Conservation (phyloP, 2,329 filamentous ascomycete species). For the Fusarium sp. region DNA sequence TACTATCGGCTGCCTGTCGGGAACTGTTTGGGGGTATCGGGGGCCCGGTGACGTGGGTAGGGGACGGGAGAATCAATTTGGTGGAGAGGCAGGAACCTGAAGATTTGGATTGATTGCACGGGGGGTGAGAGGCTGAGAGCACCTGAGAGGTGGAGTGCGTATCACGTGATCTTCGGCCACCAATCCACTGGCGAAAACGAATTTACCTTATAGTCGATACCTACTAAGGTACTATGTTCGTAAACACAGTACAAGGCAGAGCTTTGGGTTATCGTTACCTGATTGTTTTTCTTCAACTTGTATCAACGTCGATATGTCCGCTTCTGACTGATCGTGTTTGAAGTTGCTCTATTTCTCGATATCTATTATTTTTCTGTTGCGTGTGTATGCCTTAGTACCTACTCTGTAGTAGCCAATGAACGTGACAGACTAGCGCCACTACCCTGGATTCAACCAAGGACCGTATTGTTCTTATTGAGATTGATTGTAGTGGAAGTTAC, state of each 20-base stretch:
- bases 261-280: not conserved
- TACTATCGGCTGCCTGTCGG: slow-evolving; percentile 35
- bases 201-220: not conserved
- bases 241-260: not conserved
- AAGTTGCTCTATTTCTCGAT: not conserved
- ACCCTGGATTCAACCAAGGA: slow-evolving; percentile 6
- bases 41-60: slow-evolving; percentile 43
- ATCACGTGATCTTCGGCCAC: slow-evolving; percentile 31
- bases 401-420: slow-evolving; percentile 5
- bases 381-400: not conserved
- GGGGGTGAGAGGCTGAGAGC: slow-evolving; percentile 29
- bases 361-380: not conserved
- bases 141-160: not conserved
- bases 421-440: not conserved
- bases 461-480: not conserved
- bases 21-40: slow-evolving; percentile 41
- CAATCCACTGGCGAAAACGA: not conserved
- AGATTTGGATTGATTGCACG: slow-evolving; percentile 50
- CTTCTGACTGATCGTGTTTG: not conserved
- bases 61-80: slow-evolving; percentile 45
- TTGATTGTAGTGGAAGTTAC: not conserved
- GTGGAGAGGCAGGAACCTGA: slow-evolving; percentile 47
- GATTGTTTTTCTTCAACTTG: not conserved
- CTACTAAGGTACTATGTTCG: not conserved
- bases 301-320: not conserved